Percentiles rank a stretch among this genome's conserved stretches.
Conservation (phyloP, 2,329 filamentous ascomycete species). For the Penicillium sp. region DNA sequence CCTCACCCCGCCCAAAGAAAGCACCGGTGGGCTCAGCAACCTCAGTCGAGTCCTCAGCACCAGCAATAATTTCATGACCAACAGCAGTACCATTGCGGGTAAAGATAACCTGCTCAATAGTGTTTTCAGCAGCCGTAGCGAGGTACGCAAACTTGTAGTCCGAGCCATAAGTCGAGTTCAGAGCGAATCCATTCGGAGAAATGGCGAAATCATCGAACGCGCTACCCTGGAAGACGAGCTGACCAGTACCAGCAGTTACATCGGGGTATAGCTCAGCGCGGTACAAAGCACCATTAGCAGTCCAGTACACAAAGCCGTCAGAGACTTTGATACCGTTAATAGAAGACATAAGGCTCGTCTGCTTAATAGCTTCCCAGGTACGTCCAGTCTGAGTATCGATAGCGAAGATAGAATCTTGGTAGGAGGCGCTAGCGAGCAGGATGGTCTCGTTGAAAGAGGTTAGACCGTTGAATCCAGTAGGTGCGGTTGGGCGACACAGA, state of each 20-base stretch:
- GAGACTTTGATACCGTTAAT: neutral
- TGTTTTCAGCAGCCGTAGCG: neutral
- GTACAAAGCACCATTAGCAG: neutral
- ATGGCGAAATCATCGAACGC: neutral
- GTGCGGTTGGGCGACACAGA: neutral
- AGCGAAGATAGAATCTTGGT: neutral
- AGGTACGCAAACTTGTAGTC: neutral
- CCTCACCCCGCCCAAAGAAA: neutral
- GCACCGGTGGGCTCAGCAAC: neutral
- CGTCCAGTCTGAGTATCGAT: neutral
- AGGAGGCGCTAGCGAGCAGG: neutral
- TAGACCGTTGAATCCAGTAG: neutral
- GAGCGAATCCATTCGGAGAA: neutral
- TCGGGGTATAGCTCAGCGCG: neutral
- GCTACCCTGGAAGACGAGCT: neutral
- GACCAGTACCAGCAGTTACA: neutral
- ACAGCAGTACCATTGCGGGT: neutral
- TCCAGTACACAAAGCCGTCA: neutral
- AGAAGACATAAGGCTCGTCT: neutral
- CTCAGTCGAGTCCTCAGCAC: constrained; percentile 1
- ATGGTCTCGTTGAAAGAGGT: neutral
- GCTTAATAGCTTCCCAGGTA: neutral
- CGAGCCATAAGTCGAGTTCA: neutral
- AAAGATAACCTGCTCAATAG: constrained; percentile 5
- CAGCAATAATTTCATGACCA: constrained; percentile 1